Evolutionary conservation across 2,329 filamentous ascomycete species (phyloP).

Genomic region (Lasiodiplodia citricola): DNA sequence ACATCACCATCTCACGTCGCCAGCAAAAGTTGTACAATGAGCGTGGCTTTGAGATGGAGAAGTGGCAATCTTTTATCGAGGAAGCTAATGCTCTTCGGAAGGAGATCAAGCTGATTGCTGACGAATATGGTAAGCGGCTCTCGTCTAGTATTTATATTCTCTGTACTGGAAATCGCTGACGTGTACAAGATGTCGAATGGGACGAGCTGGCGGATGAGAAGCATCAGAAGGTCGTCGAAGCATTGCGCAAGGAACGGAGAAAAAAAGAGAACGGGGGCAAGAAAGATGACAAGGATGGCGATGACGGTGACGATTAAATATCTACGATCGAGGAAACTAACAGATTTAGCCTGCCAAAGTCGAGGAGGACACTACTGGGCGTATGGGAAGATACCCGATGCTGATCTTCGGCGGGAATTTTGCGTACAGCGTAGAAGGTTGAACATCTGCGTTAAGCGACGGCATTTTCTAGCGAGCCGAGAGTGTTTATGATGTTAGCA

Average conservation of each 20-base stretch:
- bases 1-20: slow-evolving; percentile 80
- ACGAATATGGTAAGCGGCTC: slow-evolving; percentile 66
- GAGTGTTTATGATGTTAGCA: not conserved
- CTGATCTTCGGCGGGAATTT: not conserved
- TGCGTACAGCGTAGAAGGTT: not conserved
- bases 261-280: slow-evolving; percentile 37
- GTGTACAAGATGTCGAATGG: slow-evolving; percentile 75
- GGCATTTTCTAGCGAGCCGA: not conserved
- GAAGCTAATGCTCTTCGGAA: slow-evolving; percentile 77
- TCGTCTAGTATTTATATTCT: not conserved
- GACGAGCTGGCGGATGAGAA: slow-evolving; percentile 76
- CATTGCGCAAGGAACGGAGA: slow-evolving; percentile 55
- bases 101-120: slow-evolving; percentile 80
- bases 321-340: not conserved
- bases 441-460: not conserved
- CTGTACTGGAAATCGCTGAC: not conserved
- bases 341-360: not conserved
- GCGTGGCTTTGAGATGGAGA: slow-evolving; percentile 74
- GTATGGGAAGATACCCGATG: not conserved
- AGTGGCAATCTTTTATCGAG: slow-evolving; percentile 79
- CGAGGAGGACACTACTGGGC: not conserved
- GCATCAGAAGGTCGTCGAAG: slow-evolving; percentile 63
- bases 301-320: not conserved
- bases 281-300: slow-evolving; percentile 24
- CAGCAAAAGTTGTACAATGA: slow-evolving; percentile 78